phyloP scores from a whole-genome alignment of 78 protist species.

The Guillardia theta region DNA sequence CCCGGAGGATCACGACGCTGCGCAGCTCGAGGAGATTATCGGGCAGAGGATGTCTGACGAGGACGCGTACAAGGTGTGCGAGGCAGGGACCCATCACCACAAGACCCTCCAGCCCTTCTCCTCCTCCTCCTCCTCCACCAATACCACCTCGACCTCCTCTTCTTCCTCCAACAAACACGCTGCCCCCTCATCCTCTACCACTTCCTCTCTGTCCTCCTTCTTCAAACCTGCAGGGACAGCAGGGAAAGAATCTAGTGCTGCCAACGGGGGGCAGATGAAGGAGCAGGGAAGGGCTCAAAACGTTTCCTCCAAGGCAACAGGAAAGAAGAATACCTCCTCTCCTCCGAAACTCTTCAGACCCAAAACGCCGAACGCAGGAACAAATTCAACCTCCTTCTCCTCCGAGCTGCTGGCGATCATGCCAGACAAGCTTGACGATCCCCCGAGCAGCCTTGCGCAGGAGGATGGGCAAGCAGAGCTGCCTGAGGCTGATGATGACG shows the following conservation, averaged over 20 bases:
- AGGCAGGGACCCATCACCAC: neutral
- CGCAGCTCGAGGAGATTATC: neutral
- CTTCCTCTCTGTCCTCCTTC: neutral
- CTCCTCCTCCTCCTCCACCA: neutral
- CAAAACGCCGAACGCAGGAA: no score
- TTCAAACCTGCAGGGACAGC: neutral
- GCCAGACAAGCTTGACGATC: no score
- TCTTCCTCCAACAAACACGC: neutral
- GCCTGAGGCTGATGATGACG: neutral
- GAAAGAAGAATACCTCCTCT: no score
- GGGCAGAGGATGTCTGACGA: neutral
- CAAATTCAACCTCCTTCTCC: no score
- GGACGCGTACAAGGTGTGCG: neutral
- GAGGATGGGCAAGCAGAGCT: no score
- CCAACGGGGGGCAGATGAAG: neutral
- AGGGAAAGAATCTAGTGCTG: neutral
- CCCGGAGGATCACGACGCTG: neutral
- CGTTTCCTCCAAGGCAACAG: neutral
- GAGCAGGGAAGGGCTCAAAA: neutral
- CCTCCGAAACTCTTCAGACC: no score
- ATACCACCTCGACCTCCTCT: neutral
- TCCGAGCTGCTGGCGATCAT: no score
- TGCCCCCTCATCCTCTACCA: neutral
- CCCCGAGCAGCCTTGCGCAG: no score
- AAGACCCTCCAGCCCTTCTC: neutral